Percentiles rank a stretch among this genome's conserved stretches.
These are phyloP conservation scores for Geosmithia flava DNA, from an alignment of 2,329 filamentous ascomycete species.

Conservation along the genomic window DNA sequence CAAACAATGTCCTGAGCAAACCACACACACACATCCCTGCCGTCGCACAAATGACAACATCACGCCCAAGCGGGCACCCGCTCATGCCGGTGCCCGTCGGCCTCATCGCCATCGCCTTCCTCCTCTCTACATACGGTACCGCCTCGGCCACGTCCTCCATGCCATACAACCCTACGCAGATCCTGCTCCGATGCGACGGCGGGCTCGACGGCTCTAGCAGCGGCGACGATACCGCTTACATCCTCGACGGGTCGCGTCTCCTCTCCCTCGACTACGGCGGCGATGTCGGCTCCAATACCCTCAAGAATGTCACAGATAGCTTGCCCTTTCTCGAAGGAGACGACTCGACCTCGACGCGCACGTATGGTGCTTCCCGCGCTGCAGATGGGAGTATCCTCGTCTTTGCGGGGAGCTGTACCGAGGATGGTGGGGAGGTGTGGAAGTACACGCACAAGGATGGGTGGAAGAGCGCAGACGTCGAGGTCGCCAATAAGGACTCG, in stretches of 20 bases:
- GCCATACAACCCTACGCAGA: conserved; percentile 67
- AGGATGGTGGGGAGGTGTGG: conserved; percentile 50
- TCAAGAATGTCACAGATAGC: conserved; percentile 37
- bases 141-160: conserved; percentile 18
- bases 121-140: neutral
- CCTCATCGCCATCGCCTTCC: neutral
- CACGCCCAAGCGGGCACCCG: neutral
- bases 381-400: conserved; percentile 59
- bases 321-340: conserved; percentile 49
- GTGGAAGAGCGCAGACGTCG: conserved; percentile 14
- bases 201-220: conserved; percentile 27
- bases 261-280: conserved; percentile 34
- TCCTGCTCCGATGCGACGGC: conserved; percentile 41
- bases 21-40: too few species aligned
- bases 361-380: conserved; percentile 58
- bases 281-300: conserved; percentile 17
- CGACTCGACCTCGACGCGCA: conserved; percentile 24
- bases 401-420: conserved; percentile 60
- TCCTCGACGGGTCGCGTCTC: conserved; percentile 54
- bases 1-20: too few species aligned
- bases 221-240: conserved; percentile 46
- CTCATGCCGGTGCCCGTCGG: neutral
- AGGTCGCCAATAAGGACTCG: conserved; percentile 7
- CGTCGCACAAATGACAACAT: neutral
- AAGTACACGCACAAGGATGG: conserved; percentile 40